Conservation (phyloP, 345 rosid species). For the Citropsis articulata region DNA sequence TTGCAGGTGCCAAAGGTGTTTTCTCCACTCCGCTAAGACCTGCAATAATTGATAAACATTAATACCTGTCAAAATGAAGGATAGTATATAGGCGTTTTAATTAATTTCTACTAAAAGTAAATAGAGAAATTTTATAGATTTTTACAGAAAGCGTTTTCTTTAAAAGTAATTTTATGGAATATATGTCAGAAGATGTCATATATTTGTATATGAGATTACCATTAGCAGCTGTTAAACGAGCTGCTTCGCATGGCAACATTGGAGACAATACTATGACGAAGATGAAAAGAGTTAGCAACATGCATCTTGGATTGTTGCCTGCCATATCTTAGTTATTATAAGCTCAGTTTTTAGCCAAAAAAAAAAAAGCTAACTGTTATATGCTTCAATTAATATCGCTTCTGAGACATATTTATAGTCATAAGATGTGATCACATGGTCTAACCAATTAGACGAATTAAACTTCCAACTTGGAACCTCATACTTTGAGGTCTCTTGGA, state of each 20-base stretch:
- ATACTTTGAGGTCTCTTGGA: neutral
- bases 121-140: too few species aligned
- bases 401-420: neutral
- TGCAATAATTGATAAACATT: neutral
- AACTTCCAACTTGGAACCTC: neutral
- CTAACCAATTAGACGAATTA: too few species aligned
- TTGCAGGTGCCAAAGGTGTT: neutral
- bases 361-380: neutral
- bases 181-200: neutral
- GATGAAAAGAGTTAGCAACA: neutral
- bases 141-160: neutral
- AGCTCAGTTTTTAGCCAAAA: neutral
- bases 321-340: neutral
- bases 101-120: too few species aligned
- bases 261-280: neutral
- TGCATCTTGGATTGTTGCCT: neutral
- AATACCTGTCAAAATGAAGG: neutral
- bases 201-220: neutral
- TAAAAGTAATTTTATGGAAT: neutral
- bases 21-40: neutral
- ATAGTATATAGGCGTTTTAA: too few species aligned
- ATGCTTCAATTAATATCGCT: neutral
- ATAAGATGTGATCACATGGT: neutral
- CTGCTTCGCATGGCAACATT: neutral
- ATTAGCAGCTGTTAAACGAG: neutral